Evolutionary conservation across 2,329 filamentous ascomycete genomes (phyloP).

Genomic region (Fusarium nematophilum): DNA sequence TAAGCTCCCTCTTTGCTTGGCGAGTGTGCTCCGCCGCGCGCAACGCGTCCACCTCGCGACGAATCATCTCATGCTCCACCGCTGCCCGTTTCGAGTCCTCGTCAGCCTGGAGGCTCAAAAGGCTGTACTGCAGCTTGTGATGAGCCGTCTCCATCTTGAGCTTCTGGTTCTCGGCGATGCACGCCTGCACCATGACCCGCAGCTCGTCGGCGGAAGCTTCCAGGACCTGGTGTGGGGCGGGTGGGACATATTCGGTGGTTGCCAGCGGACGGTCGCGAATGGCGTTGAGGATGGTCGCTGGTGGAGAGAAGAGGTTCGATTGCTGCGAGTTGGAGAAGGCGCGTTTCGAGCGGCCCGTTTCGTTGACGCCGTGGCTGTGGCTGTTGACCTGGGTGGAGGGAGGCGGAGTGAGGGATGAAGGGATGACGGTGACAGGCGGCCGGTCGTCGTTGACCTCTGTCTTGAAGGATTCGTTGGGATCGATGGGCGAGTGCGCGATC

Average conservation of each 20-base stretch:
- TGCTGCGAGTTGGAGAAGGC: constrained; percentile 57
- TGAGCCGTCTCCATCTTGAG: constrained; percentile 87
- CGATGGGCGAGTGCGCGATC: constrained; percentile 63
- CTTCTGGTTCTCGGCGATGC: constrained; percentile 66
- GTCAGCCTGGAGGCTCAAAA: constrained; percentile 84
- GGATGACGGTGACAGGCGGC: constrained; percentile 59
- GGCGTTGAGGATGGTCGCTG: constrained; percentile 58
- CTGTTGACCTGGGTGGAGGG: constrained; percentile 64
- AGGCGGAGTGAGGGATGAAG: constrained; percentile 68
- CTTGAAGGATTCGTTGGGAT: constrained; percentile 61
- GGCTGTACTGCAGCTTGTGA: constrained; percentile 88
- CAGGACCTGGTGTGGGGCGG: constrained; percentile 61
- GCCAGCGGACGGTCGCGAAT: constrained; percentile 47
- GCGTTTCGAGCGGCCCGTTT: constrained; percentile 40
- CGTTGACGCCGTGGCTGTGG: constrained; percentile 37
- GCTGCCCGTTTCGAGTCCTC: constrained; percentile 88
- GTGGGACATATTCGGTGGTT: constrained; percentile 58
- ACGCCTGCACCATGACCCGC: constrained; percentile 65
- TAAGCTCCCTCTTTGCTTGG: constrained; percentile 67
- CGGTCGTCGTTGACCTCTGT: constrained; percentile 62
- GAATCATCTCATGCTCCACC: constrained; percentile 92
- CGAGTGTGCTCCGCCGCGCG: constrained; percentile 78
- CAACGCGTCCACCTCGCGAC: constrained; percentile 86
- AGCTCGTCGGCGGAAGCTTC: constrained; percentile 67
- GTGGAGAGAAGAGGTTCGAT: constrained; percentile 64